phyloP scores from a whole-genome alignment of 495 filamentous ascomycete genomes.

The Trichocladium antarcticum region DNA sequence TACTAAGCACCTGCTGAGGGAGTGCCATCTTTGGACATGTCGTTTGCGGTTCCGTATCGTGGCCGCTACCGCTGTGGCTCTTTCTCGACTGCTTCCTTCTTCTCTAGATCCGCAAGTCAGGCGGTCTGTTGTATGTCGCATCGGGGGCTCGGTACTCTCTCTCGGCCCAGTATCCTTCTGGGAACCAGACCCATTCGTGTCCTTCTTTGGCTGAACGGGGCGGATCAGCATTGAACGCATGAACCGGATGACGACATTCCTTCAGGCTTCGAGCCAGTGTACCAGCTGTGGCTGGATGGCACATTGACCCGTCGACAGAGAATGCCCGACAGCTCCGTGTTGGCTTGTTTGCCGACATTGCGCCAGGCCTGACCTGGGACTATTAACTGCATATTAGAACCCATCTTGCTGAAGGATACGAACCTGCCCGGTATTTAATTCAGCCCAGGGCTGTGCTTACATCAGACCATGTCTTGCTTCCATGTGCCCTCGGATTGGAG shows the following conservation, averaged over 20 bases:
- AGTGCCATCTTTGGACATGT: conserved; percentile 11
- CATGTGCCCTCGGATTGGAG: too few species aligned
- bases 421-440: too few species aligned
- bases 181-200: conserved; percentile 47
- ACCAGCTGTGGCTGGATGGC: background rate
- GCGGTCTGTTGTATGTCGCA: conserved; percentile 1
- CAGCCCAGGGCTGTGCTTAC: too few species aligned
- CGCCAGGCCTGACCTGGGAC: background rate
- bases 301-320: conserved; percentile 5
- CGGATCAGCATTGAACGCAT: conserved; percentile 28
- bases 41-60: conserved; percentile 9
- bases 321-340: background rate
- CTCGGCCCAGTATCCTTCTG: conserved; percentile 46
- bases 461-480: too few species aligned
- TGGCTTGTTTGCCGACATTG: background rate
- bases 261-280: background rate
- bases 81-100: conserved; percentile 31
- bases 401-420: too few species aligned
- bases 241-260: background rate
- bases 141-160: conserved; percentile 25
- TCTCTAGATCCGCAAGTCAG: conserved; percentile 24
- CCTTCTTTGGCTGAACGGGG: conserved; percentile 40
- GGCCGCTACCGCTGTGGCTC: conserved; percentile 21
- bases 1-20: conserved; percentile 9
- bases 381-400: too few species aligned